Base-by-base conservation (phyloP, 176 grass and related monocot species). In the Themeda triandra region DNA sequence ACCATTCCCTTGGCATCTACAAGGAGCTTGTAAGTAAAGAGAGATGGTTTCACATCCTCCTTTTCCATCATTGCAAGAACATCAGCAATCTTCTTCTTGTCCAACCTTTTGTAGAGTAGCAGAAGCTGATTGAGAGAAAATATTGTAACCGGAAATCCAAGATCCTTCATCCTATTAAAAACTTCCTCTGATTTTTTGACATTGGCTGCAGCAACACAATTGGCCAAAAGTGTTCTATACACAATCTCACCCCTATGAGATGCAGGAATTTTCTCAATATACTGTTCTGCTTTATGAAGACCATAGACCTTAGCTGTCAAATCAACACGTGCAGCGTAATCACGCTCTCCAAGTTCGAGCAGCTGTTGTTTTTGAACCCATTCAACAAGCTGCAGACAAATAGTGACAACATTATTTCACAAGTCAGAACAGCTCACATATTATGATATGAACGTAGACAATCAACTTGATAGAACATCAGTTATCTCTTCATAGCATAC, bases 91-190 rank as follows among this genome's bases (percentile, higher is more conserved):
- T 93, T 96, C 73, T 91, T 96, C 67, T 15, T 91, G 76, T 96
- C 88, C 36, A 87, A 24, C 71, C 81, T 87, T 84, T 89, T 96
- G 83, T 96, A 96, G 51, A 96, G 88, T 59, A 96, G 81, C 60
- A 96, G 58, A 74, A 96, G 91, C 74, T 96, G 94, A 80, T 96
- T 91, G 86, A 66, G 83, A 75, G 88, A 42, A 80, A 96, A 96
- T 64, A 8, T 1, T 46, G 86, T 89, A 36, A 73, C 2, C 17
- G 83, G 84, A 6, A 96, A 83, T 15, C 86, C 90, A 65, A 93
- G 77, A 82, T 85, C 84, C 77, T 88, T 86, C 80, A 96, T 93
- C 79, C 42, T 93, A 45, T 96, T 96, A 87, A 96, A 96, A 62
- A 91, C 32, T 71, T 87, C 2, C 45, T 96, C 88, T 58, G 94